phyloP scores from a whole-genome alignment of 495 filamentous ascomycete genomes.

The Cryomyces minteri region DNA sequence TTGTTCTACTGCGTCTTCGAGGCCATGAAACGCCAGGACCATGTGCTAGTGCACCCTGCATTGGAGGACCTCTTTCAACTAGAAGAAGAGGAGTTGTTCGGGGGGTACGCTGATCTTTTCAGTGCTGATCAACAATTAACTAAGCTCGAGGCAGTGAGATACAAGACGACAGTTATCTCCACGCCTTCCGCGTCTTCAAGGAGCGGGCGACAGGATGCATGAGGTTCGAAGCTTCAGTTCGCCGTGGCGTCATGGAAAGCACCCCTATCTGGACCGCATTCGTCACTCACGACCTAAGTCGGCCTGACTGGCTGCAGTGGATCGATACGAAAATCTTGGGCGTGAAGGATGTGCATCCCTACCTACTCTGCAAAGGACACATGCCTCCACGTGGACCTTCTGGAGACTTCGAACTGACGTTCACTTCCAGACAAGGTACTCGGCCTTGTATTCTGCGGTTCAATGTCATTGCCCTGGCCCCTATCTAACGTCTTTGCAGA shows the following conservation, averaged over 20 bases:
- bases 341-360: constrained; percentile 12
- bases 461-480: no score
- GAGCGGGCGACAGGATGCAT: constrained; percentile 46
- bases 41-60: constrained; percentile 27
- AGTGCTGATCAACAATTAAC: constrained; percentile 5
- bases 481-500: no score
- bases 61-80: constrained; percentile 38
- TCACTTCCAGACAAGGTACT: constrained; percentile 9
- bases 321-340: constrained; percentile 7
- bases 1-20: constrained; percentile 63
- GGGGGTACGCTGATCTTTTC: constrained; percentile 30
- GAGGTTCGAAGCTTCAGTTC: constrained; percentile 28
- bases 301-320: constrained; percentile 9
- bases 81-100: constrained; percentile 44
- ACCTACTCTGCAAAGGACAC: constrained; percentile 14
- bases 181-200: constrained; percentile 52
- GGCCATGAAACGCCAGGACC: constrained; percentile 53
- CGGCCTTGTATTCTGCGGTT: no score
- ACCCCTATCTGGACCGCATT: constrained; percentile 24
- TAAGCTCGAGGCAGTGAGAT: constrained; percentile 37
- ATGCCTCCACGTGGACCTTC: constrained; percentile 4
- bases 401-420: constrained; percentile 12
- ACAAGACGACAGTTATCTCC: constrained; percentile 46
- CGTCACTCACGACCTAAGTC: constrained; percentile 15
- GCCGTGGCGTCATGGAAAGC: constrained; percentile 13